phyloP scores from a whole-genome alignment of 108 stramenopile species.

The Skeletonema marinoi region DNA sequence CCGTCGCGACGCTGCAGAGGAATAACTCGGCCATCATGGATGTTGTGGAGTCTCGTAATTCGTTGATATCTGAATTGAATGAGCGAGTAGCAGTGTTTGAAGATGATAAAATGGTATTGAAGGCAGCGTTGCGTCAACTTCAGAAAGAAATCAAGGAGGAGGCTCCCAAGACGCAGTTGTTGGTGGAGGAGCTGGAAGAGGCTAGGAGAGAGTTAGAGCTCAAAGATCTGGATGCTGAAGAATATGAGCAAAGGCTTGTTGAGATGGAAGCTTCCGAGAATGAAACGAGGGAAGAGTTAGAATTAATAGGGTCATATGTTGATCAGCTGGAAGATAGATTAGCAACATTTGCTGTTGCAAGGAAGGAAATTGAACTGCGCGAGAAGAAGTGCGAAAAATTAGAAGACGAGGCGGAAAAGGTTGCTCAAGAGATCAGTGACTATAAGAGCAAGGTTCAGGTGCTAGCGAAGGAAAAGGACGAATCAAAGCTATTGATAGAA shows the following conservation, averaged over 20 bases:
- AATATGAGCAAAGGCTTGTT: constrained; percentile 24
- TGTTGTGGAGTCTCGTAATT: constrained; percentile 73
- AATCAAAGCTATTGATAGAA: constrained; percentile 67
- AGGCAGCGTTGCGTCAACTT: constrained; percentile 82
- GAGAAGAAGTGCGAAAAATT: constrained; percentile 67
- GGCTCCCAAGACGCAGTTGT: constrained; percentile 70
- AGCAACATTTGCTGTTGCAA: constrained; percentile 73
- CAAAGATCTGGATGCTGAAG: constrained; percentile 40
- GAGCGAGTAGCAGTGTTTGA: constrained; percentile 85
- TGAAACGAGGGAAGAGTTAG: constrained; percentile 64
- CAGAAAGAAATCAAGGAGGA: constrained; percentile 87
- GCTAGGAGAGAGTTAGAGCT: constrained; percentile 45
- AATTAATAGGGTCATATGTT: constrained; percentile 72
- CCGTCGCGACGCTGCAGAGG: constrained; percentile 56
- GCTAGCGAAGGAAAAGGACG: constrained; percentile 52
- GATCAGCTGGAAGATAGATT: constrained; percentile 78
- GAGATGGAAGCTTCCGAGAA: constrained; percentile 50
- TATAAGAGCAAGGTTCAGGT: constrained; percentile 45
- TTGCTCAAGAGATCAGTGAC: constrained; percentile 37
- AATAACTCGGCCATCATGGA: constrained; percentile 85
- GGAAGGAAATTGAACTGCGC: constrained; percentile 71
- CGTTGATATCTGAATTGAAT: constrained; percentile 79
- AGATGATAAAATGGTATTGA: constrained; percentile 85
- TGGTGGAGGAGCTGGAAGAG: constrained; percentile 55
- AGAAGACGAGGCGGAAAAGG: constrained; percentile 41